Evolutionary conservation across 345 rosid species (phyloP).

Genomic region (Populus ilicifolia): DNA sequence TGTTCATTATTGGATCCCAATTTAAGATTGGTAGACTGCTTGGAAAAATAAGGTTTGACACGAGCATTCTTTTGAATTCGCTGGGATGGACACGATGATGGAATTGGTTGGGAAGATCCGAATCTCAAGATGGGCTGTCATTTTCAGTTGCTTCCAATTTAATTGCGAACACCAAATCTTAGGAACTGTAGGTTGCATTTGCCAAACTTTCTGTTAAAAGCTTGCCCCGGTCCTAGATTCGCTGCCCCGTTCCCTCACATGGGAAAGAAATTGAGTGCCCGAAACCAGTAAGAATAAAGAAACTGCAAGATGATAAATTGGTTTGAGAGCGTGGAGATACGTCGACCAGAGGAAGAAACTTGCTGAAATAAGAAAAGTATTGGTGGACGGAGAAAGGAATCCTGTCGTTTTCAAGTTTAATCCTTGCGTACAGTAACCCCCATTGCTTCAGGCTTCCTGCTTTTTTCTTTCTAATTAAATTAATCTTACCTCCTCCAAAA

Average conservation of each 20-base stretch:
- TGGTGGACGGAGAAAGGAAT: neutral
- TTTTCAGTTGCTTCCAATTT: neutral
- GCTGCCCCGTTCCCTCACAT: too few relatives aligned
- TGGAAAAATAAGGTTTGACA: neutral
- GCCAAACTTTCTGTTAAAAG: neutral
- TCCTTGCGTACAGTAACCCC: neutral
- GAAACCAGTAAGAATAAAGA: neutral
- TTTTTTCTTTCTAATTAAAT: neutral
- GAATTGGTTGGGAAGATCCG: neutral
- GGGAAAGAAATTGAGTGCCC: neutral
- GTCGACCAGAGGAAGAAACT: neutral
- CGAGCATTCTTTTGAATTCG: neutral
- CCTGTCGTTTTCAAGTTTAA: neutral
- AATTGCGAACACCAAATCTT: neutral
- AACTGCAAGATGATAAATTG: neutral
- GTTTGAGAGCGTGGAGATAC: neutral
- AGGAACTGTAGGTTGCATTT: neutral
- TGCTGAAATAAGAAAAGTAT: neutral
- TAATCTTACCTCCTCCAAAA: neutral
- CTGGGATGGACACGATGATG: neutral
- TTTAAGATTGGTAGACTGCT: neutral
- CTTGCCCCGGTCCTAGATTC: neutral
- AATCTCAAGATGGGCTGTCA: neutral
- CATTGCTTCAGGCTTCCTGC: neutral
- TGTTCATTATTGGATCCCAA: neutral